A percentile compares a stretch with the other conserved stretches of the same genome.
Evolutionary conservation across 768 basidiomycete species (phyloP).

Genomic region (Amanita inopinata): DNA sequence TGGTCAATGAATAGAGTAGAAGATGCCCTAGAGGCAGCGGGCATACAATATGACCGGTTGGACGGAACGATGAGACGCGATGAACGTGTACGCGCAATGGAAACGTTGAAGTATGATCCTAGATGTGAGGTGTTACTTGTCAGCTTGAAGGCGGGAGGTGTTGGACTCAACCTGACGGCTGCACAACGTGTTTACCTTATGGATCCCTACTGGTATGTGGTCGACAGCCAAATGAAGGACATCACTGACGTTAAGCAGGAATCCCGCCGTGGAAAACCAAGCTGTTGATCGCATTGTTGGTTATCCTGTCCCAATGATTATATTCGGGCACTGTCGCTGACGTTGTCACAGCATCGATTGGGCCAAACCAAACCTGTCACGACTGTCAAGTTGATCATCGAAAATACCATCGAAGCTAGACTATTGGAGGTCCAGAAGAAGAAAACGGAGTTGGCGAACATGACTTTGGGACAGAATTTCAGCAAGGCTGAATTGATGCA

Average conservation of each 20-base stretch:
- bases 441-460: conserved; percentile 90
- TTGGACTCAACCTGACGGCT: conserved; percentile 91
- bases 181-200: conserved; percentile 92
- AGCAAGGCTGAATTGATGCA: conserved; percentile 84
- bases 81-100: conserved; percentile 86
- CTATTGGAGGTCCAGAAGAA: conserved; percentile 90
- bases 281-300: conserved; percentile 94
- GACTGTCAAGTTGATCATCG: conserved; percentile 89
- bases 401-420: conserved; percentile 87
- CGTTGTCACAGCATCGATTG: conserved; percentile 69
- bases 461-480: conserved; percentile 82
- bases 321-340: neutral
- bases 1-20: conserved; percentile 49
- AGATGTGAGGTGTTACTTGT: conserved; percentile 90
- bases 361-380: conserved; percentile 91
- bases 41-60: conserved; percentile 83
- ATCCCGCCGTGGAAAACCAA: conserved; percentile 95
- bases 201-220: conserved; percentile 85
- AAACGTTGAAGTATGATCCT: conserved; percentile 83
- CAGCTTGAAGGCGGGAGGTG: conserved; percentile 94
- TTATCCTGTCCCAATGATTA: neutral
- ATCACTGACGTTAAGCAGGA: conserved; percentile 39
- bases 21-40: conserved; percentile 73
- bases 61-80: conserved; percentile 99
- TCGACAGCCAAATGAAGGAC: no score